Evolutionary conservation across 2,329 filamentous ascomycete species (phyloP), one percentile per base, ranked within the genome.

Genomic region (Aspergillus novoparasiticus): DNA sequence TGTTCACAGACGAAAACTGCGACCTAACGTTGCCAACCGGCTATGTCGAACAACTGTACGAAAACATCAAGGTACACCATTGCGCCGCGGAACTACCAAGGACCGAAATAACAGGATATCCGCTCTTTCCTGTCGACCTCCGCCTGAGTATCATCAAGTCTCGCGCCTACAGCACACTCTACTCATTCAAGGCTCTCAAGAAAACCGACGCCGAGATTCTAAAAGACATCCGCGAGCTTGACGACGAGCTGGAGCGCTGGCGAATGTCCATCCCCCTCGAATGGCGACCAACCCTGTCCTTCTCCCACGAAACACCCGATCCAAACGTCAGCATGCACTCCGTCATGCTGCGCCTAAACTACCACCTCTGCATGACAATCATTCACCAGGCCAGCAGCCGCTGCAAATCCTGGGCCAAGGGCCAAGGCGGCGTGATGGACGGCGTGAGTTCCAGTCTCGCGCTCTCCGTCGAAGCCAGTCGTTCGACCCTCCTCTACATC

Each of bases 191-290:
- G 4, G 80, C 83, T 0, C 68, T 81, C 2, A 77, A 78, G 14
- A 87, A 86, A 63, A 79, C 83, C 0, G 84, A 87, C 46, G 83
- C 84, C 0, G 84, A 87, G 60, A 72, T 87, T 0, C 75, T 88
- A 2, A 79, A 80, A 11, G 80, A 83, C 3, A 87, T 88, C 14
- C 81, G 85, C 6, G 82, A 86, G 69, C 74, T 88, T 0, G 86
- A 88, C 62, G 82, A 85, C 26, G 83, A 86, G 34, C 74, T 88
- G 0, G 86, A 88, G 54, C 71, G 71, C 14, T 88, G 86, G 86
- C 79, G 86, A 0, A 66, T 81, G 1, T 84, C 84, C 0, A 69
- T 87, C 0, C 82, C 83, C 0, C 67, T 69, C 0, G 66, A 76
- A 8, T 82, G 78, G 60, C 77, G 84, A 2, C 86, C 85, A 0